Evolutionary conservation across 164 flowering plant species (phyloP).

Genomic region (Kingdonia uniflora): DNA sequence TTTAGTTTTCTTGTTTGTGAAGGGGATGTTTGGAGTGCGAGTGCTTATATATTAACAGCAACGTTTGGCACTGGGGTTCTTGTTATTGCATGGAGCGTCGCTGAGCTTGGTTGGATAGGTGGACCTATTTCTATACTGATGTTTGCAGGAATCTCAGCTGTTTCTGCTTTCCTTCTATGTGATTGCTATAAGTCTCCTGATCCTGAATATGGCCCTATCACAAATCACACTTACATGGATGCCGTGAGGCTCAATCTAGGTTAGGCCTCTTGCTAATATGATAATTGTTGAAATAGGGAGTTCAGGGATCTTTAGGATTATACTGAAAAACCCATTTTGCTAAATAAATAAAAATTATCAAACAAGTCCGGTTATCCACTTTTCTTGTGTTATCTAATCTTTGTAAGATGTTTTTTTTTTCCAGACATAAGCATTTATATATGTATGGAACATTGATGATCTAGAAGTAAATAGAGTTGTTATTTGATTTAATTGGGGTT

Average conservation of each 20-base stretch:
- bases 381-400: background rate
- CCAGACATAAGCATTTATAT: too few species aligned
- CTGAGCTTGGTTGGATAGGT: conserved; percentile 49
- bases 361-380: too few species aligned
- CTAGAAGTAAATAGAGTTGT: too few species aligned
- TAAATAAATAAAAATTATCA: too few species aligned
- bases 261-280: too few species aligned
- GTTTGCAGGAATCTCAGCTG: conserved; percentile 27
- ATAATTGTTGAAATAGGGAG: background rate
- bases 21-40: conserved; percentile 29
- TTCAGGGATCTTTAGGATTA: too few species aligned
- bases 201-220: conserved; percentile 23
- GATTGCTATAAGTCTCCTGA: conserved; percentile 32
- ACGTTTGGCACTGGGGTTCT: conserved; percentile 49
- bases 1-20: too few species aligned
- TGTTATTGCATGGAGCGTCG: conserved; percentile 39
- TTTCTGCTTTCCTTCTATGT: conserved; percentile 19
- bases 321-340: too few species aligned
- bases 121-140: conserved; percentile 27
- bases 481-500: too few species aligned
- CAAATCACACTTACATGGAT: conserved; percentile 35
- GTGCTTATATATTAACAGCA: conserved; percentile 40
- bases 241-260: conserved; percentile 24
- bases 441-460: too few species aligned
- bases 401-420: background rate